Base-by-base conservation (phyloP, 2,329 filamentous ascomycete genomes). In the Penicillium sp. region DNA sequence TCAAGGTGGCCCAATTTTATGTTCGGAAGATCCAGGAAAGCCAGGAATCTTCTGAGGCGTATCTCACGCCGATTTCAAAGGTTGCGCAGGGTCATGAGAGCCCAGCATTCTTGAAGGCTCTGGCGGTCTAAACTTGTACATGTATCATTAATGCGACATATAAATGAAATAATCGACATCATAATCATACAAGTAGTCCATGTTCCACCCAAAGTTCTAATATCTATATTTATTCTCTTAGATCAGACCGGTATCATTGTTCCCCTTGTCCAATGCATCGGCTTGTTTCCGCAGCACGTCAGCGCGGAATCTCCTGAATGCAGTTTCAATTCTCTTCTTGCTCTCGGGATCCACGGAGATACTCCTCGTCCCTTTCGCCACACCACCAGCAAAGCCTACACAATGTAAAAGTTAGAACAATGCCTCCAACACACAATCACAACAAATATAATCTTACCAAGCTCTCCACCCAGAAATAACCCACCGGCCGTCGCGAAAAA, bases 221-320 rank as follows among this genome's bases (percentile, higher is more conserved):
- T 6, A 14, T 20, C 18, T 22, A 32, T 34, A 1, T 22, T 10
- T 8, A 4, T n/a, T n/a, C 16, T 13, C 11, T 29, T n/a, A 51
- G 10, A 72, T 62, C 46, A 69, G 61, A 1, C 66, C 66, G 14
- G 59, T 59, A 6, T 69, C 62, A 38, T 61, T 67, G 20, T 69
- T 61, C 1, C 68, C 71, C 0, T 69, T 72, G 58, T 88, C 85
- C 57, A 89, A 61, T 26, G 72, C 66, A 61, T 83, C 76, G 10
- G 85, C 81, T 72, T 89, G 79, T 58, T 78, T 79, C 64, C 82
- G 80, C 65, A 89, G 67, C n/a, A 82, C 79, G 72, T 89, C 86
- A 0, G 83, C 83, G 56, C 80, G 80, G 69, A 88, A 88, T 54
- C 77, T 79, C 61, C 81, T 77, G 59, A 87, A 89, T 0, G 86